These are phyloP conservation scores for Microglena sp. DNA, from an alignment of 139 green algal genomes.

Conservation along the genomic window DNA sequence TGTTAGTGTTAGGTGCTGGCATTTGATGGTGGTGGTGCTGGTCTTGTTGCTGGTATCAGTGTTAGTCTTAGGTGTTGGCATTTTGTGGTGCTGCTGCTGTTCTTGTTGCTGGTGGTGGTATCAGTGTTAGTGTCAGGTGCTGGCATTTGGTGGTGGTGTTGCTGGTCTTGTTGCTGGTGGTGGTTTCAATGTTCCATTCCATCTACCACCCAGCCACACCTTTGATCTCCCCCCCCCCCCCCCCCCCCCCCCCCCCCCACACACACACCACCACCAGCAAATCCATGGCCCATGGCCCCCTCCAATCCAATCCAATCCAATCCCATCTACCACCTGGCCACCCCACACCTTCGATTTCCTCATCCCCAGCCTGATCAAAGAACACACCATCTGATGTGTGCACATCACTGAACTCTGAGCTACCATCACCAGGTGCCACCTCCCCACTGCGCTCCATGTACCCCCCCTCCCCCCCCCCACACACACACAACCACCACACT, in stretches of 20 bases:
- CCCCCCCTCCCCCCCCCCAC: no score
- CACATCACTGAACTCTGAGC: slow-evolving; percentile 22
- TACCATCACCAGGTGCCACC: no score
- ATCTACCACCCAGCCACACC: no score
- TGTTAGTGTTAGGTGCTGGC: no score
- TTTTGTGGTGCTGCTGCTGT: no score
- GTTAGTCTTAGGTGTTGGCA: no score
- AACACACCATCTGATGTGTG: slow-evolving; percentile 27
- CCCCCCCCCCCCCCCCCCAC: neutral
- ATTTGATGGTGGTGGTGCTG: neutral
- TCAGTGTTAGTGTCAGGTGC: neutral
- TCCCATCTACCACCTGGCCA: neutral
- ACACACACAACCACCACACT: neutral
- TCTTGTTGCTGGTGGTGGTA: no score
- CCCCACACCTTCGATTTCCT: slow-evolving; percentile 7
- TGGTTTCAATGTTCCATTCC: neutral
- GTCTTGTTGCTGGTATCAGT: neutral
- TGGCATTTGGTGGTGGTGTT: no score
- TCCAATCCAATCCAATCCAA: no score
- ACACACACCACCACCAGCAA: neutral
- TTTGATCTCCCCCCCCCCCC: neutral
- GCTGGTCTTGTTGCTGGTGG: neutral
- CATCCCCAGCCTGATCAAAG: slow-evolving; percentile 7
- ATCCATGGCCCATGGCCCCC: no score
- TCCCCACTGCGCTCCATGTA: no score